Evolutionary conservation across 2,329 filamentous ascomycete species (phyloP).

Genomic region (Botryotinia convoluta): DNA sequence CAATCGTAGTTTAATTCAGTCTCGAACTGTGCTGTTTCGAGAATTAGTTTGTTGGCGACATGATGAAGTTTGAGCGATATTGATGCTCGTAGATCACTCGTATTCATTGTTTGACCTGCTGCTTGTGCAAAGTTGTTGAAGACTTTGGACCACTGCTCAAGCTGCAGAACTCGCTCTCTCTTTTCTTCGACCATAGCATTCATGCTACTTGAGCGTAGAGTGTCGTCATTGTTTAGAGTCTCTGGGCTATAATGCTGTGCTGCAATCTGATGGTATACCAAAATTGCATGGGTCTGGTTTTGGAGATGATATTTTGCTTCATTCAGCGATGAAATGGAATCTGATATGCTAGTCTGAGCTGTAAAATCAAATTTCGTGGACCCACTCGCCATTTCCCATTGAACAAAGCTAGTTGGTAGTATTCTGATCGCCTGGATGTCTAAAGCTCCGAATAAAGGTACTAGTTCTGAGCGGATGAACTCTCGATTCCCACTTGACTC

Average conservation of each 20-base stretch:
- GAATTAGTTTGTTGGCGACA: conserved; percentile 3
- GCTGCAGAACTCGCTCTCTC: neutral
- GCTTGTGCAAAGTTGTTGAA: conserved; percentile 3
- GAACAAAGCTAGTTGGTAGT: neutral
- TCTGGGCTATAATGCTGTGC: neutral
- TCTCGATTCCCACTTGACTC: neutral
- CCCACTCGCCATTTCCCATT: neutral
- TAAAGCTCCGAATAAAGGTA: conserved; percentile 10
- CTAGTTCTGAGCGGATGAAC: conserved; percentile 7
- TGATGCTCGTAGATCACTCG: conserved; percentile 5
- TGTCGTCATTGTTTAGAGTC: rapidly evolving
- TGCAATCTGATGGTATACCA: neutral
- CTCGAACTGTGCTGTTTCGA: conserved; percentile 4
- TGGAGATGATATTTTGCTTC: conserved; percentile 12
- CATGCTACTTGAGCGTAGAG: neutral
- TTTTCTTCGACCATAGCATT: neutral
- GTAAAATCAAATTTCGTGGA: neutral
- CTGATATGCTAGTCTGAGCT: neutral
- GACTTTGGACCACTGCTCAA: conserved; percentile 10
- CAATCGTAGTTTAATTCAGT: conserved; percentile 18
- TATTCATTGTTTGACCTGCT: neutral
- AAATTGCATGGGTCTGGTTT: conserved; percentile 2
- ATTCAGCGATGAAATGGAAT: neutral
- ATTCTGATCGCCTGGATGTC: conserved; percentile 8
- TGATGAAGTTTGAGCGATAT: conserved; percentile 9